Base-by-base conservation (phyloP, 108 stramenopile species). In the Licmophora abbreviata region DNA sequence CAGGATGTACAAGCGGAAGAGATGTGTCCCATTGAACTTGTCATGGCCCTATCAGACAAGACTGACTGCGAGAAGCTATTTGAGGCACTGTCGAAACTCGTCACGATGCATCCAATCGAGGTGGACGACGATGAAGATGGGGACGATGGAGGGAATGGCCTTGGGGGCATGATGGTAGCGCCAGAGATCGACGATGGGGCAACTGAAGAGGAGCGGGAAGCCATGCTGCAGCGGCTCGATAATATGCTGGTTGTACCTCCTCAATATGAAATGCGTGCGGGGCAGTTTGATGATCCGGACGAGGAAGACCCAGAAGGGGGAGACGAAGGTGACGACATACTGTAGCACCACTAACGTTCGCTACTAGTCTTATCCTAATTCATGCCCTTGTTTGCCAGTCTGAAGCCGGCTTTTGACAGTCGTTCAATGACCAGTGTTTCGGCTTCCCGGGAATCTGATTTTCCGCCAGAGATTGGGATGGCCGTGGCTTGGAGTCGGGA, bases 231-330 rank as follows among this genome's bases (percentile, higher is more conserved):
- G 25, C 65, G 58, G 15, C 54, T 79, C 5, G 77, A 74, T 28
- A 54, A 54, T 36, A 48, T 86, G 44, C 50, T 86, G 41, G 61
- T 82, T 17, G 85, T 86, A 14, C 76, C 73, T 24, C 79, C 85
- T 6, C 71, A 79, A 33, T 61, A 72, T 35, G 73, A 82, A 53
- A 63, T 67, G 12, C 48, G 47, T 29, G 73, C 68, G 34, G 80
- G 77, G 17, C 79, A 79, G 37, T 81, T 81, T 70, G 49, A 60
- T 24, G 31, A 44, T 29, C 21, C 30, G 15, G 44, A 54, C 4
- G 53, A 54, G 42, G 40, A 54, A 25, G 53, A 42, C 0, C 24
- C 4, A 17, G 40, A 40, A 41, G 49, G 32, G 15, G 49, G n/a
- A 1, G 24, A 42, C 36, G 28, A 56, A 62, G 57, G 55, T 46